Evolutionary conservation across 2,329 filamentous ascomycete species (phyloP).

Genomic region (Atkinsonella texensis): DNA sequence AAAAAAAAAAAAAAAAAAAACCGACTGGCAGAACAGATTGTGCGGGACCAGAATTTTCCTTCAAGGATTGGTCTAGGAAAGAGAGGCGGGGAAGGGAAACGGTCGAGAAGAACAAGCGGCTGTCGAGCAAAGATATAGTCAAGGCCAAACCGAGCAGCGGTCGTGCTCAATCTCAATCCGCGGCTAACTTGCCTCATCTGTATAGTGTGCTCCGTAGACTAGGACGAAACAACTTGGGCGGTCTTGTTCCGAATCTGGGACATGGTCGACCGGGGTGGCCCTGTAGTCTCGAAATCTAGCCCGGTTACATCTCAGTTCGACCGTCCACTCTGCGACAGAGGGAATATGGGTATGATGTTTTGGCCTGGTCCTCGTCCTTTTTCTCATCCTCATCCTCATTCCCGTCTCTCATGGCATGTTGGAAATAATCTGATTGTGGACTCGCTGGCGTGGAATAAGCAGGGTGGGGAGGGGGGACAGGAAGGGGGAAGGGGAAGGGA

Average conservation of each 20-base stretch:
- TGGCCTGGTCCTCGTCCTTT: constrained; percentile 9
- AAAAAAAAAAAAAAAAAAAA: constrained; percentile 12
- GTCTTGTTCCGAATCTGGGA: constrained; percentile 11
- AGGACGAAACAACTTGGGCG: constrained; percentile 10
- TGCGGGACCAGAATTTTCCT: neutral
- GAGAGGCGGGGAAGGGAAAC: constrained; percentile 2
- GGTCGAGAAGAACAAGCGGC: neutral
- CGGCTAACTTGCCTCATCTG: neutral
- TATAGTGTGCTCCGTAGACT: no score
- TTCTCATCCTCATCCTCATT: neutral
- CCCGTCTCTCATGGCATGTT: neutral
- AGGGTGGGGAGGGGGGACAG: neutral
- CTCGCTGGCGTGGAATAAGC: neutral
- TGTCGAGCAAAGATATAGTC: constrained; percentile 9
- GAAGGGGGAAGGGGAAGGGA: no score
- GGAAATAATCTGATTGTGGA: neutral
- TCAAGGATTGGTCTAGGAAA: constrained; percentile 5
- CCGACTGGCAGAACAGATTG: constrained; percentile 17
- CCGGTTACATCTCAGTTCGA: constrained; percentile 15
- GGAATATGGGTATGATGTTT: constrained; percentile 12
- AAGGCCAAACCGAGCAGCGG: neutral
- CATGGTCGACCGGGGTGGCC: constrained; percentile 5
- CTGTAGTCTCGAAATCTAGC: constrained; percentile 15
- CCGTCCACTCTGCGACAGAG: constrained; percentile 10
- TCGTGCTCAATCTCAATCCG: neutral